A percentile compares a stretch with the other conserved stretches of the same genome.
Conservation (phyloP, 169 alveolate genomes). For the Cryptosporidium andersoni region DNA sequence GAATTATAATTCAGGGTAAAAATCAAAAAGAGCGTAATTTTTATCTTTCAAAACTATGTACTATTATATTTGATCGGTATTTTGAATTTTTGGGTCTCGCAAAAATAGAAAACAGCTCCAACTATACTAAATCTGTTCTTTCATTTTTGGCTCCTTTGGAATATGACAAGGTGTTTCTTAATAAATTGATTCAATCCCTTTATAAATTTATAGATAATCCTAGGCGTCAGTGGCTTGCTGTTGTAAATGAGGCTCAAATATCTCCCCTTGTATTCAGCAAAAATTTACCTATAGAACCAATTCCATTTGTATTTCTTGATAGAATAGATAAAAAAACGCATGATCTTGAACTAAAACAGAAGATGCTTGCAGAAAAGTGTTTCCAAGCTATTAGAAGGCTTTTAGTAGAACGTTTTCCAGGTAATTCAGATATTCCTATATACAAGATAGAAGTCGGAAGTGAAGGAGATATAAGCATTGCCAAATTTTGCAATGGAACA, state of each 20-base stretch:
- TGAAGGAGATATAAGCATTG: slow-evolving; percentile 26
- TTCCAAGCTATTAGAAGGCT: slow-evolving; percentile 15
- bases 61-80: slow-evolving; percentile 20
- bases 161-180: slow-evolving; percentile 16
- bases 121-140: slow-evolving; percentile 1
- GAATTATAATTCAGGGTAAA: slow-evolving; percentile 30
- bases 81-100: slow-evolving; percentile 26
- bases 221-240: slow-evolving; percentile 29
- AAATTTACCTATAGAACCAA: slow-evolving; percentile 9
- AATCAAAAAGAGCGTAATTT: slow-evolving; percentile 33
- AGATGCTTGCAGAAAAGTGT: slow-evolving; percentile 24
- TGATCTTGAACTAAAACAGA: slow-evolving; percentile 25
- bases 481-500: slow-evolving; percentile 49
- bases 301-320: slow-evolving; percentile 30
- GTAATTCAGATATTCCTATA: slow-evolving; percentile 17
- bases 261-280: slow-evolving; percentile 51
- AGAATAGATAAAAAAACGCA: neutral
- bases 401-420: slow-evolving; percentile 15
- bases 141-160: slow-evolving; percentile 28
- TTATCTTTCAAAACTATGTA: slow-evolving; percentile 8
- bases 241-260: slow-evolving; percentile 55
- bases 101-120: neutral
- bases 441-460: slow-evolving; percentile 54
- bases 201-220: slow-evolving; percentile 24
- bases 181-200: slow-evolving; percentile 15